Conservation (phyloP, 73 alveolate genomes). For the Uronychia setigera region DNA sequence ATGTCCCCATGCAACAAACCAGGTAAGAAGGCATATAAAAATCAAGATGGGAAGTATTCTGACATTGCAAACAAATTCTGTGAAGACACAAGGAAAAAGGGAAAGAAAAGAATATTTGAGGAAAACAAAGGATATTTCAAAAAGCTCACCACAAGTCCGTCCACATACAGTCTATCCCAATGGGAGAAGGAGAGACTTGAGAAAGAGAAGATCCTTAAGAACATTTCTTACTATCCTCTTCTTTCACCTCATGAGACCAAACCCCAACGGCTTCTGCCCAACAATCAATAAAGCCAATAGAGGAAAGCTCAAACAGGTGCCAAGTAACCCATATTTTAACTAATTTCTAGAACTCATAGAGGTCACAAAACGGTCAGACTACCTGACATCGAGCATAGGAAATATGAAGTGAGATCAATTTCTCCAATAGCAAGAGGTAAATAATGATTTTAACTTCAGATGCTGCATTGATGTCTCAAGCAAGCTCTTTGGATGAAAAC, state of each 20-base stretch:
- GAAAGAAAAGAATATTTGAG: background rate
- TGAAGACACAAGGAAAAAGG: background rate
- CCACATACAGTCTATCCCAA: background rate
- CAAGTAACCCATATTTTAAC: background rate
- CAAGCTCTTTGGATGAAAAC: slow-evolving; percentile 23
- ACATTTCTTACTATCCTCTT: background rate
- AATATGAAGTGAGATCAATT: background rate
- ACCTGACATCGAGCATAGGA: background rate
- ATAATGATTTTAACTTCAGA: background rate
- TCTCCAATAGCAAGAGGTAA: background rate
- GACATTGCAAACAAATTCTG: background rate
- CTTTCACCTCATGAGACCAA: background rate
- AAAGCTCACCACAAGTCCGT: background rate
- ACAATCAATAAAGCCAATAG: no score
- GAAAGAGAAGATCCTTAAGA: background rate
- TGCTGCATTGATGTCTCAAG: background rate
- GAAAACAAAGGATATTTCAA: background rate
- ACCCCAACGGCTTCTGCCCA: background rate
- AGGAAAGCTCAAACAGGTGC: background rate
- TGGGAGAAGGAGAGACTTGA: background rate
- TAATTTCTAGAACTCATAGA: background rate
- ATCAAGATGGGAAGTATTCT: background rate
- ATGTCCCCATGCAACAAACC: background rate
- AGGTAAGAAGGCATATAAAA: background rate
- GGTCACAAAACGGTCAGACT: background rate